phyloP scores from a whole-genome alignment of 495 filamentous ascomycete species.

The Clohesyomyces aquaticus region DNA sequence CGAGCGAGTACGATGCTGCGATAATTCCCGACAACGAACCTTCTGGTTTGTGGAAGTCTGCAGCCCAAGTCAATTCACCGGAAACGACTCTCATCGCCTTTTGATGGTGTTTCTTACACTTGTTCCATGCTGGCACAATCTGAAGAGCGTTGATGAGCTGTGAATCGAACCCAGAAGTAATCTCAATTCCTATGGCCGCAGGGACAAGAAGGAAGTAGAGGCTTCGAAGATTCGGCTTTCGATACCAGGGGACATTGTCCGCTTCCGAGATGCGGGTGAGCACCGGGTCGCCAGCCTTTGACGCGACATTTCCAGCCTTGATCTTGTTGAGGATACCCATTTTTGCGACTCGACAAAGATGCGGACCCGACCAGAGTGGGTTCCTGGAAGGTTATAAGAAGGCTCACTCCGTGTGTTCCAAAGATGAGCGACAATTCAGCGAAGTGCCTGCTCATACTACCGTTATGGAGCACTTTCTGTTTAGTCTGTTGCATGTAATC shows the following conservation, averaged over 20 bases:
- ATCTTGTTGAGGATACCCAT: constrained; percentile 18
- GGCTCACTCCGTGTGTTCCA: not conserved
- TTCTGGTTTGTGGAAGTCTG: constrained; percentile 49
- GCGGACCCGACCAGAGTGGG: not conserved
- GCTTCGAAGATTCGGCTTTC: constrained; percentile 62
- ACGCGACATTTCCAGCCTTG: constrained; percentile 2
- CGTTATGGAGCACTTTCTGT: not conserved
- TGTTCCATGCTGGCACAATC: constrained; percentile 62
- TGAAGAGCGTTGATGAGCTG: constrained; percentile 73
- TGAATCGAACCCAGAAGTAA: constrained; percentile 73
- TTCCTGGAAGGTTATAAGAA: constrained; percentile 1
- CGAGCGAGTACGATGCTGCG: constrained; percentile 52
- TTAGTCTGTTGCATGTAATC: constrained; percentile 7
- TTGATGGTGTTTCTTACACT: constrained; percentile 49
- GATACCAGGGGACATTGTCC: constrained; percentile 62
- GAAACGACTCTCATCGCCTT: not conserved
- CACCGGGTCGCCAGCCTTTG: constrained; percentile 47
- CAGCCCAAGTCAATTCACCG: constrained; percentile 6
- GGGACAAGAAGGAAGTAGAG: constrained; percentile 68
- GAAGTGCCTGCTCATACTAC: constrained; percentile 8
- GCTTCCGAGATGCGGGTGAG: constrained; percentile 60
- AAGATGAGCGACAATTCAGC: not conserved
- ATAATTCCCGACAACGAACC: constrained; percentile 47
- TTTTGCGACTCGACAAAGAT: constrained; percentile 1
- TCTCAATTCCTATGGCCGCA: constrained; percentile 69